Evolutionary conservation across 1,284 basidiomycete genomes (phyloP).

Genomic region (Austroboletus novae-zelandiae): DNA sequence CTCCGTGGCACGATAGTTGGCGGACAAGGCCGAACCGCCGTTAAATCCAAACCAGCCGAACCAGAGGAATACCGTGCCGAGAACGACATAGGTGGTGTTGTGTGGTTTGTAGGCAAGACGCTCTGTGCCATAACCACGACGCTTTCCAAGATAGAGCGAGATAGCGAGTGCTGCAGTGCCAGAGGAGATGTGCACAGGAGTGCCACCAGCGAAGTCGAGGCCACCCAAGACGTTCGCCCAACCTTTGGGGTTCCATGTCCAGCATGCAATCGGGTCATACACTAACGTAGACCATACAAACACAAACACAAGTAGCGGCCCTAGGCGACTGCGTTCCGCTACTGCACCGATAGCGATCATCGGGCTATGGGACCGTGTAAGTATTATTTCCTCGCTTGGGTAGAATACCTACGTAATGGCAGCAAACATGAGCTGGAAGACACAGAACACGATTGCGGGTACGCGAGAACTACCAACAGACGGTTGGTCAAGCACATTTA

Average conservation of each 20-base stretch:
- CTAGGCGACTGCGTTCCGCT: conserved; percentile 87
- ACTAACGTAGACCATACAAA: conserved; percentile 94
- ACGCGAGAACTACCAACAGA: conserved; percentile 73
- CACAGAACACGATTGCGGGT: conserved; percentile 82
- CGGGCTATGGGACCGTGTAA: conserved; percentile 40
- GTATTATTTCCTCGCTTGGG: neutral
- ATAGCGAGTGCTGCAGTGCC: conserved; percentile 92
- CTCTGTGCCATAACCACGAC: conserved; percentile 91
- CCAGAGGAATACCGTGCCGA: conserved; percentile 95
- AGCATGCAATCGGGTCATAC: conserved; percentile 90
- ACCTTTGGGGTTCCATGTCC: conserved; percentile 92
- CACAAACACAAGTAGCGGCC: conserved; percentile 85
- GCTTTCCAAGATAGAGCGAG: conserved; percentile 87
- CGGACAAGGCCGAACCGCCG: conserved; percentile 80
- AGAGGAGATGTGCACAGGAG: conserved; percentile 91
- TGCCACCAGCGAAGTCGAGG: conserved; percentile 94
- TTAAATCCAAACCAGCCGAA: conserved; percentile 99
- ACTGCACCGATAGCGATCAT: conserved; percentile 90
- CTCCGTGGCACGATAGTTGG: conserved; percentile 86
- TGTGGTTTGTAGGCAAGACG: conserved; percentile 87
- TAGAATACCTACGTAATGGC: conserved; percentile 64
- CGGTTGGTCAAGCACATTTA: conserved; percentile 72
- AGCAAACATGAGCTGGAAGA: conserved; percentile 92
- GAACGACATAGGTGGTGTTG: conserved; percentile 84
- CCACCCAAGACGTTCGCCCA: conserved; percentile 82